Conservation (phyloP, 1,139 yeast species). For the Yamadazyma buinensis region DNA sequence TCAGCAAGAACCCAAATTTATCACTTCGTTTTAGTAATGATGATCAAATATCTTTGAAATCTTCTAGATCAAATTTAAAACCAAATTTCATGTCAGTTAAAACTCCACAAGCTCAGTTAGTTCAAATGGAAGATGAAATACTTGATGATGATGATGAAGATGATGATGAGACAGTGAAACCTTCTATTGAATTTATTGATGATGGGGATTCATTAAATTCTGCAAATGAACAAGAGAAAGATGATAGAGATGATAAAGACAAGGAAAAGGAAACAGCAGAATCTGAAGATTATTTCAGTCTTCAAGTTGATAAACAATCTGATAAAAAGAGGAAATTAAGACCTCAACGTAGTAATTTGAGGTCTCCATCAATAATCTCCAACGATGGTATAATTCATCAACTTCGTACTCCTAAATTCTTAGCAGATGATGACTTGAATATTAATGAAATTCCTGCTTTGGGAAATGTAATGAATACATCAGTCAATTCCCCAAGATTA, state of each 20-base stretch:
- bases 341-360: slow-evolving; percentile 8
- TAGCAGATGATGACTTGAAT: slow-evolving; percentile 27
- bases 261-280: no score
- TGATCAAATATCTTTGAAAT: slow-evolving; percentile 24
- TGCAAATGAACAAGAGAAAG: slow-evolving; percentile 14
- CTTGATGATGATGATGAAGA: slow-evolving; percentile 12
- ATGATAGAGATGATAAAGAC: slow-evolving; percentile 9
- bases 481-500: slow-evolving; percentile 6
- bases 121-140: slow-evolving; percentile 51
- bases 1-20: background rate
- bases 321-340: slow-evolving; percentile 9
- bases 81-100: slow-evolving; percentile 80
- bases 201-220: slow-evolving; percentile 16
- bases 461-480: slow-evolving; percentile 11
- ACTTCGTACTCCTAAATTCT: slow-evolving; percentile 33
- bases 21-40: slow-evolving; percentile 6
- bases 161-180: slow-evolving; percentile 16
- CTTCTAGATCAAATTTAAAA: slow-evolving; percentile 37
- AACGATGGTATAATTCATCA: slow-evolving; percentile 37
- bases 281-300: slow-evolving; percentile 13
- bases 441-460: slow-evolving; percentile 15
- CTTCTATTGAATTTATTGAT: slow-evolving; percentile 30
- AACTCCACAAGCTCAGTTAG: slow-evolving; percentile 67
- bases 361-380: slow-evolving; percentile 35
- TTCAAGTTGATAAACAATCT: slow-evolving; percentile 7